Base-by-base conservation (phyloP, 495 filamentous ascomycete species). In the Penicillium pancosmium region DNA sequence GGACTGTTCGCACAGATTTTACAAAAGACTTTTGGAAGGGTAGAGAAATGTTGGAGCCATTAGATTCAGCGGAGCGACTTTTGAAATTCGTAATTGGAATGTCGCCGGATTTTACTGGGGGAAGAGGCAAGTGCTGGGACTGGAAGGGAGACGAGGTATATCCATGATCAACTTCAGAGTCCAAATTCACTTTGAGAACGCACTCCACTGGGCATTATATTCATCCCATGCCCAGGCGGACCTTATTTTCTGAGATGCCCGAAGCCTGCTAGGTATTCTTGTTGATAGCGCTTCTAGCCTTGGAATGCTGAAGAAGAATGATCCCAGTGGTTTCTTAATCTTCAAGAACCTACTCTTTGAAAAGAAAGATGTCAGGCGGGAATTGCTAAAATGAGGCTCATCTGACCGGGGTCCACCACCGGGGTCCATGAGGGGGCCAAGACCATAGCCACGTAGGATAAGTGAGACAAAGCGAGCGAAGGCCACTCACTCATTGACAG, bases 1-100 rank as follows among this genome's bases (percentile, higher is more conserved):
- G 92, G 2, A 94, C 90, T 9, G 91, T 95, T 40, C 86, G 83
- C 71, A 93, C 90, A 46, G 86, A 80, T 12, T 74, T 95, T 63
- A 91, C 86, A 49, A 80, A 73, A 62, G 87, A 86, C 43, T 93
- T 88, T 66, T 93, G 88, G 90, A 78, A 66, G 65, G 66, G 77
- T 43, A 77, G 81, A 56, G 83, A 81, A 48, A 85, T 85, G 76
- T 61, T 93, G 54, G 79, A 77, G 12, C 73, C 84, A 7, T 82
- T 84, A 50, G 85, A 83, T 66, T 83, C 87, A 5, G 89, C 82
- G 2, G 78, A 78, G 67, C 76, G 74, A 55, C 73, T 94, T 73
- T 60, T 86, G 52, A 67, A 82, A 18, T 78, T 91, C 31, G 70
- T 83, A 23, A 64, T 68, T 38, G 60, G 63, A n/a, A 36, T 87